phyloP scores from a whole-genome alignment of 345 rosid genomes.

The Sapria himalayana region DNA sequence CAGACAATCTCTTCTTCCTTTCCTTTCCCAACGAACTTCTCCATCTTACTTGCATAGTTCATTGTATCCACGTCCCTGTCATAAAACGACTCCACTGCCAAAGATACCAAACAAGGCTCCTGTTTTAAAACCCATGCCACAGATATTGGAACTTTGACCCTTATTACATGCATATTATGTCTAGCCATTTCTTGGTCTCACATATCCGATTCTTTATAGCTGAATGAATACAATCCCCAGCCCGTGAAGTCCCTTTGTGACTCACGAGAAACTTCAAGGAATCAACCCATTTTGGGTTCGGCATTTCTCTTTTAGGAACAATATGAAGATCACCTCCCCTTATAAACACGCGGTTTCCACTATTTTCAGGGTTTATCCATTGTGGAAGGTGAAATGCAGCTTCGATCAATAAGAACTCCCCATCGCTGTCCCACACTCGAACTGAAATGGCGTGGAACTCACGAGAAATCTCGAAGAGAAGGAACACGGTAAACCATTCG shows the following conservation, averaged over 20 bases:
- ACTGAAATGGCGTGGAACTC: constrained; percentile 39
- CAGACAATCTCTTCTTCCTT: constrained; percentile 34
- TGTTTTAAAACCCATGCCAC: constrained; percentile 50
- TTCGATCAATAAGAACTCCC: constrained; percentile 80
- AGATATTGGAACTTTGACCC: constrained; percentile 53
- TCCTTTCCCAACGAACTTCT: constrained; percentile 35
- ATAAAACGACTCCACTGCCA: constrained; percentile 76
- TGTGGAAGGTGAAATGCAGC: constrained; percentile 76
- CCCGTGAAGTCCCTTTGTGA: constrained; percentile 19
- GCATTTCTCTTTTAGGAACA: constrained; percentile 24
- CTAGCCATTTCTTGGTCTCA: constrained; percentile 43
- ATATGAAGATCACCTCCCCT: constrained; percentile 50
- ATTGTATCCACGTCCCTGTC: constrained; percentile 76
- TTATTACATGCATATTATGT: constrained; percentile 35
- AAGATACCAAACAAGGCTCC: constrained; percentile 48
- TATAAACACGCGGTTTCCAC: constrained; percentile 45
- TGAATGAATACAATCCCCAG: constrained; percentile 29
- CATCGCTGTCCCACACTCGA: constrained; percentile 62
- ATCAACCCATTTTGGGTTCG: constrained; percentile 25
- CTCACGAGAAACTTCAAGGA: constrained; percentile 29
- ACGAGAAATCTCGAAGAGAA: constrained; percentile 51
- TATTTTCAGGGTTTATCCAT: constrained; percentile 61
- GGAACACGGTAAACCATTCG: constrained; percentile 73
- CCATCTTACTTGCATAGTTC: constrained; percentile 76
- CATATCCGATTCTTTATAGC: constrained; percentile 36